These are phyloP conservation scores for Eragrostis tef DNA, from an alignment of 202 grass and related monocot species.

Conservation along the genomic window DNA sequence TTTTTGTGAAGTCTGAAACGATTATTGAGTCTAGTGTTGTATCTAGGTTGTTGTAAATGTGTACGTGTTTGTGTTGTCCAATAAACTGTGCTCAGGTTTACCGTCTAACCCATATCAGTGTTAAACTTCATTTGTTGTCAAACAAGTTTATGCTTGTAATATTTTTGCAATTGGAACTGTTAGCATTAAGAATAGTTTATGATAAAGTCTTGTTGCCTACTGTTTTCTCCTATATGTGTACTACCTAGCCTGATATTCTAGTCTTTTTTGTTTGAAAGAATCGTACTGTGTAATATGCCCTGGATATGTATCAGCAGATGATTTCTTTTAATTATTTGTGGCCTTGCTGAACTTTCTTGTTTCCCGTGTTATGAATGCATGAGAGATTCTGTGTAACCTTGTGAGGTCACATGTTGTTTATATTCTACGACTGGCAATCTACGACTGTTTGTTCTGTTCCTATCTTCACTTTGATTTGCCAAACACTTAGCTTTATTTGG, in stretches of 20 bases:
- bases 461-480: not conserved
- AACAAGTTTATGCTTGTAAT: not conserved
- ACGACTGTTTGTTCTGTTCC: not conserved
- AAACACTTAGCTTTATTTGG: not conserved
- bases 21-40: not conserved
- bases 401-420: not conserved
- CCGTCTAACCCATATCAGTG: not conserved
- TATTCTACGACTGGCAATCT: not conserved
- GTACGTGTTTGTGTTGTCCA: not conserved
- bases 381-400: not conserved
- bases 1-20: not conserved
- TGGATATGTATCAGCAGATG: not conserved
- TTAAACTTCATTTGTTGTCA: not conserved
- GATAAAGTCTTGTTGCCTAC: not conserved
- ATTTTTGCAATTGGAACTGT: not conserved
- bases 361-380: not conserved
- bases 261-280: not conserved
- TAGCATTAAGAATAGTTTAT: not conserved
- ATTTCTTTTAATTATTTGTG: not conserved
- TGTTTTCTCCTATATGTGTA: not conserved
- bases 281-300: not conserved
- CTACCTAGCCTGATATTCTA: not conserved
- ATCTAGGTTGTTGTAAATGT: not conserved
- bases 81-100: not conserved
- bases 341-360: not conserved